phyloP scores from a whole-genome alignment of 2,329 filamentous ascomycete genomes.

The Calonectria pseudoturangicola region DNA sequence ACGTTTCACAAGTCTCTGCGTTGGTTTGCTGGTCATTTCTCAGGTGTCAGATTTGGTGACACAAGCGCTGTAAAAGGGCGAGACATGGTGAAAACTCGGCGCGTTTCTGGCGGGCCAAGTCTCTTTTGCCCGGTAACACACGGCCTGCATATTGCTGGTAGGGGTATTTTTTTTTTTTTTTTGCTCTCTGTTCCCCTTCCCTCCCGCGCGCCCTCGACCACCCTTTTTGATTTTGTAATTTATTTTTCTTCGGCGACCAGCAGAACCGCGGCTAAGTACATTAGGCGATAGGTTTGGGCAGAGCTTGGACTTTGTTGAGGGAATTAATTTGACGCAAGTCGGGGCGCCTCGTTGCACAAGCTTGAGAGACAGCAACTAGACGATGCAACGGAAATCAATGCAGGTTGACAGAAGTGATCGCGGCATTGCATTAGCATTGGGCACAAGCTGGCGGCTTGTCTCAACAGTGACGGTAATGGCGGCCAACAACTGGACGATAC shows the following conservation, averaged over 20 bases:
- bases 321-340: slow-evolving; percentile 32
- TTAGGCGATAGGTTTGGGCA: slow-evolving; percentile 23
- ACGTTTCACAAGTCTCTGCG: slow-evolving; percentile 42
- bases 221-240: background rate
- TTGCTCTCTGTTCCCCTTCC: background rate
- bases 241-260: slow-evolving; percentile 1
- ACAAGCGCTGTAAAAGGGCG: slow-evolving; percentile 25
- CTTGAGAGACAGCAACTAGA: slow-evolving; percentile 27
- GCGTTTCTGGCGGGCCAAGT: slow-evolving; percentile 25
- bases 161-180: slow-evolving; percentile 16
- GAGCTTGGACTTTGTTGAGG: slow-evolving; percentile 27
- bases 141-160: slow-evolving; percentile 19
- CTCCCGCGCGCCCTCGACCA: background rate
- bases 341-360: slow-evolving; percentile 27
- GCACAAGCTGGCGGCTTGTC: slow-evolving; percentile 39
- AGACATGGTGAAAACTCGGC: slow-evolving; percentile 34
- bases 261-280: slow-evolving; percentile 14
- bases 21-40: slow-evolving; percentile 33
- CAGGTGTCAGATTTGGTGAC: slow-evolving; percentile 34
- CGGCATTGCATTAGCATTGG: slow-evolving; percentile 29
- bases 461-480: slow-evolving; percentile 28
- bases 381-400: slow-evolving; percentile 33
- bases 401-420: slow-evolving; percentile 28
- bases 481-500: slow-evolving; percentile 37
- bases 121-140: slow-evolving; percentile 22